Base-by-base conservation (phyloP, 108 stramenopile genomes). In the Fistulifera solaris region DNA sequence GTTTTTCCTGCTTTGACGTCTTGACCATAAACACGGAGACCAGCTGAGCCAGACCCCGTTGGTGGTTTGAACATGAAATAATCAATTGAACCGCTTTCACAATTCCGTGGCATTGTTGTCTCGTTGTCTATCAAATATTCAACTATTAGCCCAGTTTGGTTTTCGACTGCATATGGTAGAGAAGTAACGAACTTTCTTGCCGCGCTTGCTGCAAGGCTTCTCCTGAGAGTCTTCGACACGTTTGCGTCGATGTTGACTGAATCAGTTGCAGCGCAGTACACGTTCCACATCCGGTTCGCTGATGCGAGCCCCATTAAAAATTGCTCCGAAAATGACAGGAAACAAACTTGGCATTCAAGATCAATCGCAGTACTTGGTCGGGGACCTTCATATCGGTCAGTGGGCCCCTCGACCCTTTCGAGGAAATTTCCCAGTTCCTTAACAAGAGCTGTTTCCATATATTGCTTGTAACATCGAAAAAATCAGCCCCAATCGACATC, bases 11-110 rank as follows among this genome's bases (percentile, higher is more conserved):
- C 58, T 28, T 44, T 58, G 15, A 85, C 62, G 63, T 93, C 91
- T 63, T 88, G 85, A 14, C 91, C 91, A 61, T 93, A 93, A 38
- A 63, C 55, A 39, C 87, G 65, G 38, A 53, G 70, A 13, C 87
- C 91, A 16, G 87, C 91, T 24, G 58, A 71, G 6, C 90, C 90
- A 8, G 48, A 47, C 16, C 68, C 77, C 25, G 41, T 67, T 59
- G 76, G 78, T 31, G 80, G 80, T 17, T 80, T 71, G 45, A 92
- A 92, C 15, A 77, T 76, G 52, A 92, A 92, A 54, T 84, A 86
- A 46, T 78, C 71, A 13, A 77, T 73, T 3, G 65, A 64, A 38
- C 76, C 79, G 23, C 56, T 56, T 55, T 63, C 58, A 55, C 75
- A 77, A n/a, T 24, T 8, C 7, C 65, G 68, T 28, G 16, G 38